phyloP scores from a whole-genome alignment of 2,329 filamentous ascomycete species.

The Chrysoporthe austroafricana region DNA sequence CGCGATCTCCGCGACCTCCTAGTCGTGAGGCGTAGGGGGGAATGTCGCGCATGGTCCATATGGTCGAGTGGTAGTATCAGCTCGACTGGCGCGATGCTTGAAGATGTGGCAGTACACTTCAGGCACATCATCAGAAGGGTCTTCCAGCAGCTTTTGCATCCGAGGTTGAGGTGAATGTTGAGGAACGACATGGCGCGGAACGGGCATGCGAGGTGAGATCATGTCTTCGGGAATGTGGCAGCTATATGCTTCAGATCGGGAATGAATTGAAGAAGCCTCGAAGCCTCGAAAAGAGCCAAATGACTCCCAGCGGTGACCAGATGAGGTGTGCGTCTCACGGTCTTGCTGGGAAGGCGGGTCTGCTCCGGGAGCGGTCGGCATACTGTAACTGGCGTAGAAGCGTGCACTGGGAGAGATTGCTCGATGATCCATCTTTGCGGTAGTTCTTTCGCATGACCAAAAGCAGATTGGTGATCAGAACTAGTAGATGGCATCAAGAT shows the following conservation, averaged over 20 bases:
- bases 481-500: not conserved
- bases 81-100: not conserved
- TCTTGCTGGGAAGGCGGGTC: not conserved
- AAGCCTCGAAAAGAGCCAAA: constrained; percentile 24
- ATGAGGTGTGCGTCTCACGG: not conserved
- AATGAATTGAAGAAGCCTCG: constrained; percentile 5
- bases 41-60: not conserved
- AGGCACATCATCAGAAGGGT: not conserved
- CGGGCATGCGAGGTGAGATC: constrained; percentile 21
- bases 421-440: constrained; percentile 6
- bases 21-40: too few relatives aligned
- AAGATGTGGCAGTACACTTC: not conserved
- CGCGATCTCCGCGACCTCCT: too few relatives aligned
- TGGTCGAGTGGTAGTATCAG: not conserved
- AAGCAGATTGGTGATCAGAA: not conserved
- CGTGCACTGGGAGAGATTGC: constrained; percentile 23
- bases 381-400: constrained; percentile 20
- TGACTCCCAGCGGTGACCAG: not conserved
- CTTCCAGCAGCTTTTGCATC: not conserved
- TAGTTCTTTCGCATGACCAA: not conserved
- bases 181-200: not conserved
- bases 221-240: constrained; percentile 6
- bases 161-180: not conserved
- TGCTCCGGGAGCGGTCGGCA: not conserved
- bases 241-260: constrained; percentile 1